phyloP scores from a whole-genome alignment of 2,329 filamentous ascomycete species.

The Blumeria graminis region DNA sequence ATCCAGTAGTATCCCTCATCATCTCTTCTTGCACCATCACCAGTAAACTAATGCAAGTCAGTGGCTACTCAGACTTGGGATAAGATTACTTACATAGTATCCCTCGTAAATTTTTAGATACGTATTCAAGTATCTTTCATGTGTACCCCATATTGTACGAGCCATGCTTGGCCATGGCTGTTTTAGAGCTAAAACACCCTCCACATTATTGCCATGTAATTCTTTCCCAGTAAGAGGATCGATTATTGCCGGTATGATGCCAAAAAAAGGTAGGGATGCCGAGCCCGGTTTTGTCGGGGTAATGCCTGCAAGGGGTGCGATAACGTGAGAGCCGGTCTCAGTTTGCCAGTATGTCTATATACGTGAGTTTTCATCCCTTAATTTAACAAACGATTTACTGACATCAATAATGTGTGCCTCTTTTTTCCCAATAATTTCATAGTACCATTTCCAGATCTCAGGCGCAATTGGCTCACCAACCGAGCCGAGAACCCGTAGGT shows the following conservation, averaged over 20 bases:
- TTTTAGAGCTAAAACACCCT: constrained; percentile 82
- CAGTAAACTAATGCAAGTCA: constrained; percentile 40
- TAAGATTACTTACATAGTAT: constrained; percentile 53
- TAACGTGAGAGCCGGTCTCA: constrained; percentile 90
- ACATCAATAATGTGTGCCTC: constrained; percentile 86
- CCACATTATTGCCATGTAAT: constrained; percentile 65
- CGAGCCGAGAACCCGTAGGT: constrained; percentile 72
- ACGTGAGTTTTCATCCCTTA: too few relatives aligned
- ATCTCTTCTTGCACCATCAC: constrained; percentile 84
- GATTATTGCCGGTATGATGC: constrained; percentile 91
- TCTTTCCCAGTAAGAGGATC: constrained; percentile 89
- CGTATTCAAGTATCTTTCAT: constrained; percentile 97
- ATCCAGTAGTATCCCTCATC: constrained; percentile 99
- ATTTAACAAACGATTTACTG: constrained; percentile 20
- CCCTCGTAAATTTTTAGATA: constrained; percentile 96
- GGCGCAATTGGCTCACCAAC: constrained; percentile 95
- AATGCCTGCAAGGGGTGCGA: constrained; percentile 75
- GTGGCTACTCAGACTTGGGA: constrained; percentile 3
- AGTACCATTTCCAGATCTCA: constrained; percentile 99
- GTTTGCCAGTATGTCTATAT: constrained; percentile 96
- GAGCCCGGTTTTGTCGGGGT: constrained; percentile 93
- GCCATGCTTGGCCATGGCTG: constrained; percentile 98
- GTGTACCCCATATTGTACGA: constrained; percentile 87
- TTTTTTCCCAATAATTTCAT: constrained; percentile 79
- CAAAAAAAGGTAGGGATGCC: constrained; percentile 92